Base-by-base conservation (phyloP, 208 protist species). In the Giardia duodenalis region DNA sequence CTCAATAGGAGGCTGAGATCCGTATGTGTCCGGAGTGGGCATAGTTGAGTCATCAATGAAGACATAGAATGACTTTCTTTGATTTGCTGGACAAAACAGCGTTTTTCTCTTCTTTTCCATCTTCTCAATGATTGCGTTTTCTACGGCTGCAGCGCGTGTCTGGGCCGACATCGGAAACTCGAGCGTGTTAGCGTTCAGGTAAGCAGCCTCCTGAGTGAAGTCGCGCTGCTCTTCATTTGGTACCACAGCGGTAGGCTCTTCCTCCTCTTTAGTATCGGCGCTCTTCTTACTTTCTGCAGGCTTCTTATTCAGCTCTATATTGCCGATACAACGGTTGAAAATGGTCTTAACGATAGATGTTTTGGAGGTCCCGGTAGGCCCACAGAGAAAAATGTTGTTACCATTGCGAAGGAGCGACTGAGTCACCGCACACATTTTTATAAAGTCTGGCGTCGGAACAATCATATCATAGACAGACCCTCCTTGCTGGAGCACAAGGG, bases 11-110 rank as follows among this genome's bases (percentile, higher is more conserved):
- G 97, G 98, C 57, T 98, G 98, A 1, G 98, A 97, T 39, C 98
- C 98, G 93, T 97, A 99, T 87, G 95, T 94, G 94, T 99, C 97
- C 1, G 97, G 95, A 0, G 96, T 95, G 1, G 98, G 98, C 97
- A 99, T 98, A 95, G 98, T 98, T 43, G 98, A 93, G 94, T 99
- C 98, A 94, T 99, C 98, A 93, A 98, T 96, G 93, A 99, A 99
- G 19, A 98, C 95, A 44, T 98, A 96, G 19, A 98, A 95, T 22
- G 95, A 95, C 93, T 97, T 97, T 86, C 97, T 97, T 91, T 97
- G 96, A 1, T 96, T 96, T 39, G 97, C 97, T 96, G 88, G 88
- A 30, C 42, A 3, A n/a, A 91, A 91, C 2, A 2, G 45, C 94
- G 95, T 96, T 10, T 97, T 98, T 47, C 88, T n/a, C 45, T 91